Base-by-base conservation (phyloP, 441 rosid genomes). In the Macaranga tanarius region DNA sequence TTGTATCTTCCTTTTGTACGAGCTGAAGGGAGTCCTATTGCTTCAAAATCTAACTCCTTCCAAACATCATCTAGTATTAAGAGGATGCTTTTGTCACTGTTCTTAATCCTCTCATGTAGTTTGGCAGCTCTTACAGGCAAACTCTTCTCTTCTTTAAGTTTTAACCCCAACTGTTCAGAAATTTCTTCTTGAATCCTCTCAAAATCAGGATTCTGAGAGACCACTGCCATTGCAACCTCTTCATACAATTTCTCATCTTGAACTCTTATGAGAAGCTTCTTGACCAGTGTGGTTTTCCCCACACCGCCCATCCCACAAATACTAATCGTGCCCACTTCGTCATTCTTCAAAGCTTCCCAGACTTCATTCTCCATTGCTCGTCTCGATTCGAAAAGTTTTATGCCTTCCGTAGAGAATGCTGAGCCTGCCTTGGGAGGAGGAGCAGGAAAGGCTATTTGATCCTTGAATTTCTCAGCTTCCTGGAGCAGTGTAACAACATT, bases 221-320 rank as follows among this genome's bases (percentile, higher is more conserved):
- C 56, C 0, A 22, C 20, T 4, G 66, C 73, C 22, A 77, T 67
- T 8, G 51, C 73, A 19, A 78, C 69, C 2, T 2, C 22, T 20
- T 61, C 71, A 69, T 78, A 81, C 26, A 75, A 7, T 7, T 40
- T 62, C 0, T 71, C 50, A 11, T 56, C 52, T 44, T 20, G 17
- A 8, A 70, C 76, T 22, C 51, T 64, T 28, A 26, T 42, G 5
- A 44, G 34, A 42, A 72, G 64, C 62, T 67, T 51, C 13, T 40
- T 75, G 11, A 3, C 79, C 12, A 75, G 74, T 11, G 68, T 81
- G 16, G 84, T 81, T 68, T 81, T 81, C 1, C 75, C 81, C 11
- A 75, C 47, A 4, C 84, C 84, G 4, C 71, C 67, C 69, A 70
- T 50, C 11, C 83, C 85, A 2, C 47, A 47, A n/a, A 76, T 45